Evolutionary conservation across 2,329 filamentous ascomycete species (phyloP), one percentile per base, ranked within the genome.

Genomic region (Botryosphaeria dothidea): DNA sequence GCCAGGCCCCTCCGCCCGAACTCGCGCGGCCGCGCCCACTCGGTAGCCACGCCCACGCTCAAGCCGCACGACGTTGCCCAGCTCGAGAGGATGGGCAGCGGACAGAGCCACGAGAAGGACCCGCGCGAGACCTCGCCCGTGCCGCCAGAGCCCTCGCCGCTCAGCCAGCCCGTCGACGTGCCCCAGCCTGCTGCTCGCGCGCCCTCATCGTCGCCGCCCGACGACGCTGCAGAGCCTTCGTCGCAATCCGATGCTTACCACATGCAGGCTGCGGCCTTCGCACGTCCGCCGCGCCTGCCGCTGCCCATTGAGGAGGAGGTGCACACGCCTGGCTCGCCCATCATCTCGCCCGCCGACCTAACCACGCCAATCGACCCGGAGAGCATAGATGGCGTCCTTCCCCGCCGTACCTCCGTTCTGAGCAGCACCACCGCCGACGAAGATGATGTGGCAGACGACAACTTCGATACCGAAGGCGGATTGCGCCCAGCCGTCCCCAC

Each of bases 221-320:
- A 72, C 65, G 71, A 72, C 66, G 68, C 68, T 48, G 49, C 27
- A 4, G 56, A 45, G 34, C 5, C 34, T 17, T 70, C 70, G 64
- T 68, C 71, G 9, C 52, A 62, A 19, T 41, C 45, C 15, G 64
- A 66, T 21, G 21, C 48, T 11, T 80, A 79, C 68, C 74, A 80
- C 77, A 69, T 76, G 67, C 68, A 75, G 70, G 67, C 77, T 69
- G 67, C 74, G 71, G 23, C 73, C 77, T 82, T 81, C 79, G 78
- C 84, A 66, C 85, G 90, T n/a, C 94, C 94, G 51, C 94, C 94
- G 58, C 90, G 94, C 67, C 83, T 98, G 72, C 94, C 94, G 66
- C 86, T 98, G 66, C 93, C 94, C 63, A 97, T 98, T 71, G 93
- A 96, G 72, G 92, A 97, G 81, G 93, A 96, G 75, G 86, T 91